Percentiles rank a stretch among this genome's conserved stretches.
phyloP scores from a whole-genome alignment of 805 yeast genomes.

The Wickerhamiella siamensis region DNA sequence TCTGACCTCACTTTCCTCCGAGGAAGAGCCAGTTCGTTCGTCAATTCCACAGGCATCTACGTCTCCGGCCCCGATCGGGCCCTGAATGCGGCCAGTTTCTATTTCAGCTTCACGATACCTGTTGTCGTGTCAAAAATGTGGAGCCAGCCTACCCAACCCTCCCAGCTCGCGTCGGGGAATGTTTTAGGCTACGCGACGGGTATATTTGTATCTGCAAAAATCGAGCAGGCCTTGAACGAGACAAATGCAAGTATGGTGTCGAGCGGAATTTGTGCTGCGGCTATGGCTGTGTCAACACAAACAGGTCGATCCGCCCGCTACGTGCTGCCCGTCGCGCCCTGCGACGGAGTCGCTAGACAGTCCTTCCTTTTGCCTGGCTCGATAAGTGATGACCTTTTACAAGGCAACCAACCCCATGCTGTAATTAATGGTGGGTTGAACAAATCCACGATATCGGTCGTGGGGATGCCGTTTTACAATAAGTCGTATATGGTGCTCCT shows the following conservation, averaged over 20 bases:
- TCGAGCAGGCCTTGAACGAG: constrained; percentile 10
- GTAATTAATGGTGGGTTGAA: constrained; percentile 12
- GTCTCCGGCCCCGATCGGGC: constrained; percentile 9
- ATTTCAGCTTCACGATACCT: constrained; percentile 12
- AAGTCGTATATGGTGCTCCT: constrained; percentile 12
- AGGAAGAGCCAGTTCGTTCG: neutral
- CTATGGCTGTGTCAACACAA: constrained; percentile 9
- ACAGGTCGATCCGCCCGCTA: constrained; percentile 9
- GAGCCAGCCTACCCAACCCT: neutral
- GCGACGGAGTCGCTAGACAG: neutral
- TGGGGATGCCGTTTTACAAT: constrained; percentile 9
- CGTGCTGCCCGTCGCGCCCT: constrained; percentile 8
- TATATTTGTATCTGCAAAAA: constrained; percentile 6
- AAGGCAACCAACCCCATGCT: constrained; percentile 9
- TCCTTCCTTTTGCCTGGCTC: constrained; percentile 5
- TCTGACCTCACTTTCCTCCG: constrained; percentile 12
- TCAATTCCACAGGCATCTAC: neutral
- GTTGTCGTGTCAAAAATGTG: neutral
- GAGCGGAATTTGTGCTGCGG: constrained; percentile 12
- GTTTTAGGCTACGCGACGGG: constrained; percentile 14
- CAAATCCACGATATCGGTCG: constrained; percentile 14
- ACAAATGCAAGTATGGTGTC: constrained; percentile 7
- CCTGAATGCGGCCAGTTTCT: constrained; percentile 3
- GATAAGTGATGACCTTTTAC: constrained; percentile 6
- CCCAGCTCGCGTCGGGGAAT: neutral